These are phyloP conservation scores for Asterophora lycoperdoides DNA, from an alignment of 768 basidiomycete species.

Conservation along the genomic window DNA sequence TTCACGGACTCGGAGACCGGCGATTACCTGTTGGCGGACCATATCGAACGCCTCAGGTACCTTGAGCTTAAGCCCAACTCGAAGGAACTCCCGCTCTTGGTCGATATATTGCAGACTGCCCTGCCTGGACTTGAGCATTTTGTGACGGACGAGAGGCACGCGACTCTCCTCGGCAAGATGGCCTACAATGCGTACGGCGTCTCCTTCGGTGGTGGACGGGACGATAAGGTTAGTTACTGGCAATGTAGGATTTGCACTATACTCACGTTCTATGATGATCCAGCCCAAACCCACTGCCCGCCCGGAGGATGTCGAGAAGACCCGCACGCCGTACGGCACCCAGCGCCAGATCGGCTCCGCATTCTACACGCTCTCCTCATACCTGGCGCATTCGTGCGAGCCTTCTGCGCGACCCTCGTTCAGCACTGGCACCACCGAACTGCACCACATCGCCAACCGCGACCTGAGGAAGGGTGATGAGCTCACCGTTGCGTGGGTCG, in stretches of 20 bases:
- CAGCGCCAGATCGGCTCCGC: conserved; percentile 71
- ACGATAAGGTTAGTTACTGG: conserved; percentile 53
- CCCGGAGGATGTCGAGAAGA: conserved; percentile 69
- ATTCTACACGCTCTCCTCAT: conserved; percentile 73
- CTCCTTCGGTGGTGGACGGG: conserved; percentile 58
- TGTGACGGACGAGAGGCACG: conserved; percentile 58
- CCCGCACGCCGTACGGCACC: conserved; percentile 75
- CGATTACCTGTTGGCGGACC: conserved; percentile 67
- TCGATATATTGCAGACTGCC: conserved; percentile 52
- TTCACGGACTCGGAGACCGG: conserved; percentile 44
- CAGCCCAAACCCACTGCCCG: conserved; percentile 52
- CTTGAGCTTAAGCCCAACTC: conserved; percentile 48
- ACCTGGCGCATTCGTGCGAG: conserved; percentile 72
- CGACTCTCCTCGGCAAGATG: conserved; percentile 63
- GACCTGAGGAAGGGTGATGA: conserved; percentile 73
- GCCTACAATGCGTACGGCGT: conserved; percentile 77
- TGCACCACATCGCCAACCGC: conserved; percentile 63
- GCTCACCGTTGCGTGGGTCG: conserved; percentile 72
- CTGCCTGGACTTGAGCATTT: conserved; percentile 73
- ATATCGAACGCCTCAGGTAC: conserved; percentile 71
- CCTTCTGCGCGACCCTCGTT: conserved; percentile 68
- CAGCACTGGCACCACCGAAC: conserved; percentile 58
- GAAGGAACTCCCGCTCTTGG: conserved; percentile 48
- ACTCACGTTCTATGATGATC: background rate
- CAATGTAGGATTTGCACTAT: background rate